phyloP scores from a whole-genome alignment of 495 filamentous ascomycete species.

The Penicillium tannophilum region DNA sequence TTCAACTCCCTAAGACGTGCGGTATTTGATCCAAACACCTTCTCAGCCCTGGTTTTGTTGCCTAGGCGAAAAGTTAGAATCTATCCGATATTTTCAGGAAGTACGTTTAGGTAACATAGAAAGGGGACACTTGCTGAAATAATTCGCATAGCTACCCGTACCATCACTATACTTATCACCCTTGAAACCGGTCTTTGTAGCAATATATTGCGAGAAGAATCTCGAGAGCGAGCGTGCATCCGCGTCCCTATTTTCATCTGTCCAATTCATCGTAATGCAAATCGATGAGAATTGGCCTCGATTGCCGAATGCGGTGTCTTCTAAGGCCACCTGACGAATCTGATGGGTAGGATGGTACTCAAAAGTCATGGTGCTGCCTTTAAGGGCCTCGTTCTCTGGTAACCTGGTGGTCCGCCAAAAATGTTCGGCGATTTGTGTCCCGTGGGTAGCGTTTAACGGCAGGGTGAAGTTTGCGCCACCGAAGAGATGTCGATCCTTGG shows the following conservation, averaged over 20 bases:
- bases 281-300: constrained; percentile 10
- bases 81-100: too few species aligned
- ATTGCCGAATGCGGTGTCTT: constrained; percentile 5
- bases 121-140: constrained; percentile 32
- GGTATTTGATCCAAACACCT: too few species aligned
- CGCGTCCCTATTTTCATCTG: constrained; percentile 3
- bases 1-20: too few species aligned
- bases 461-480: constrained; percentile 8
- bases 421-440: constrained; percentile 1
- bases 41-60: too few species aligned
- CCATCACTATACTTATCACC: constrained; percentile 18
- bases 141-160: constrained; percentile 39
- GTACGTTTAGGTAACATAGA: too few species aligned
- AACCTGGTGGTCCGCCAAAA: constrained; percentile 7
- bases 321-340: background rate
- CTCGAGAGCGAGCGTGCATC: background rate
- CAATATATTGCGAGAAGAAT: background rate
- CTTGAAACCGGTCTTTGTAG: constrained; percentile 6
- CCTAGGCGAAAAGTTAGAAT: background rate
- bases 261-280: constrained; percentile 9
- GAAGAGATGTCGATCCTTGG: constrained; percentile 6
- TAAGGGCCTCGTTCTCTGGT: constrained; percentile 1
- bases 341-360: constrained; percentile 6
- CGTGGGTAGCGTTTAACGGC: background rate
- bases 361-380: constrained; percentile 5